Base-by-base conservation (phyloP, 2,329 filamentous ascomycete genomes). In the Basipetospora chlamydospora region DNA sequence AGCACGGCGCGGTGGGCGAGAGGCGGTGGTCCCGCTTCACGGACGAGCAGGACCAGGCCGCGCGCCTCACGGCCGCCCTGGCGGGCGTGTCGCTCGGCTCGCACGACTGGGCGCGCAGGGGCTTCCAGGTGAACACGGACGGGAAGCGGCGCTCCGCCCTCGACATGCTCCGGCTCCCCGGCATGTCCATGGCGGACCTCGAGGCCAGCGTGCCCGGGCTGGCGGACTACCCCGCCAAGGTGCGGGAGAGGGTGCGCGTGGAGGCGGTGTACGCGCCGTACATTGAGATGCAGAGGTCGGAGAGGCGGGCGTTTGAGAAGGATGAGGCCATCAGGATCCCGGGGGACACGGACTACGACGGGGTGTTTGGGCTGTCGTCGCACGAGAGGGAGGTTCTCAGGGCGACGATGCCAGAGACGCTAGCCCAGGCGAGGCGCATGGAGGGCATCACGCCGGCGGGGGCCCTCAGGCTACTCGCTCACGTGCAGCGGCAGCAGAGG, bases 261-360 rank as follows among this genome's bases (percentile, higher is more conserved):
- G 85, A 95, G 56, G 80, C 80, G 11, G 66, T 73, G 3, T 98
- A 98, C 54, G 84, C 81, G 1, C 88, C 88, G 0, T 94, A 94
- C 53, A 77, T 94, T 26, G 68, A 66, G 31, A 72, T 76, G 47
- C 86, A 96, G 54, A 65, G 67, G 18, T 66, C 68, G 3, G 67
- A 77, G 41, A 78, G 78, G 15, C 66, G 67, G 22, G 66, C 70
- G 6, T 80, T 93, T 53, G 62, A 74, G 41, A 73, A 76, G 35
- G 88, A 96, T 50, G 90, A 95, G 54, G 65, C 64, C 6, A 58
- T 95, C 11, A 61, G 63, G 11, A 59, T 98, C 10, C 85, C 88
- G 0, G 46, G 65, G 0, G 75, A 86, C 44, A 54, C 96, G 11
- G 76, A 95, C 47, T 98, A 95, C 49, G 66, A 73, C 29, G 48